phyloP scores from a whole-genome alignment of 345 rosid genomes.

The Gossypium arboreum region DNA sequence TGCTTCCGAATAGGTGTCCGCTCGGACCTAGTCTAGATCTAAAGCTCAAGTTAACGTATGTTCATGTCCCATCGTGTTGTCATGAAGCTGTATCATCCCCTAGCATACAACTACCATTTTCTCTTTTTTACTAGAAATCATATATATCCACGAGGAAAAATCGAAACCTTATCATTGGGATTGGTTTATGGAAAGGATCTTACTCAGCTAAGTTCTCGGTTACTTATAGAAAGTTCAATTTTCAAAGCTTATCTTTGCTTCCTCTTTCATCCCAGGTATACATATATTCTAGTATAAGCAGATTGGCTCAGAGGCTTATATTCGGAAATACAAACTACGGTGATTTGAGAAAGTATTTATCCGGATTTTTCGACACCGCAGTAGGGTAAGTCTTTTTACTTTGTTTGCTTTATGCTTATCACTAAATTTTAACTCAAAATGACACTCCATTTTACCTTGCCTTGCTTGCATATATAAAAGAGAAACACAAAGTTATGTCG shows the following conservation, averaged over 20 bases:
- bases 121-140: not conserved
- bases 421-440: not conserved
- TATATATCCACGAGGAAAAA: not conserved
- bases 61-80: not conserved
- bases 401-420: not conserved
- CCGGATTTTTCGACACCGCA: slow-evolving; percentile 77
- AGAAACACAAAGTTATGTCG: slow-evolving; percentile 65
- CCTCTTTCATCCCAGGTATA: slow-evolving; percentile 49
- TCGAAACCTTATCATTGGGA: not conserved
- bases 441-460: not conserved
- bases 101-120: not conserved
- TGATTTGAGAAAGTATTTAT: slow-evolving; percentile 71
- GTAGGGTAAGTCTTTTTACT: slow-evolving; percentile 53
- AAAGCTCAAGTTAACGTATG: not conserved
- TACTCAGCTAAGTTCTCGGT: not conserved
- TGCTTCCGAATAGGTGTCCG: not conserved
- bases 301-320: slow-evolving; percentile 86
- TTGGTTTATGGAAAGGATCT: not conserved
- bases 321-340: slow-evolving; percentile 84
- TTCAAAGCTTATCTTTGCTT: not conserved
- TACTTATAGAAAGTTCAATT: not conserved
- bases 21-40: not conserved
- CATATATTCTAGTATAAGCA: slow-evolving; percentile 94
- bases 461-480: slow-evolving; percentile 66
- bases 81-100: not conserved